phyloP scores from a whole-genome alignment of 164 flowering plant genomes.

The Aristolochia fimbriata region DNA sequence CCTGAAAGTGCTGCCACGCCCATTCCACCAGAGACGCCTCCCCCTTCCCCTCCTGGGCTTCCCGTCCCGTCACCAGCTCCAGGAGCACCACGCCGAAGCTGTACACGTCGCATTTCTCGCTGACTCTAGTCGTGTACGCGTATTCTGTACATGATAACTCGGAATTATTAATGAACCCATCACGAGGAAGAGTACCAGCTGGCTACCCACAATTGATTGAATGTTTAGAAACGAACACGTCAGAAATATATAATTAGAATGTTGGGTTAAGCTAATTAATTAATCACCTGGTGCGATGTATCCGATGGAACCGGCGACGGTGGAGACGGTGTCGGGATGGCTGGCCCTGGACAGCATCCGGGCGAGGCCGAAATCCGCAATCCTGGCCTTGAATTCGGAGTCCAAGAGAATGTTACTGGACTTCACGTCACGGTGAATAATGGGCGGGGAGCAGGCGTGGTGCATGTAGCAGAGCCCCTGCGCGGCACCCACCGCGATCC shows the following conservation, averaged over 20 bases:
- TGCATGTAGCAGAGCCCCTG: conserved; percentile 71
- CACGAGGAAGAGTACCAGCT: no score
- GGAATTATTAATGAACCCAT: no score
- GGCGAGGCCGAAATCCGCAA: conserved; percentile 81
- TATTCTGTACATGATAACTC: no score
- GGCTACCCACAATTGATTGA: no score
- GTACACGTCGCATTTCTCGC: conserved; percentile 67
- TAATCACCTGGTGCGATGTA: conserved; percentile 70
- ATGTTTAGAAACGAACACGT: no score
- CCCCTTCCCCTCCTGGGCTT: conserved; percentile 41
- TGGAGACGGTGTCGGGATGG: conserved; percentile 33
- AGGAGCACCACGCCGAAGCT: conserved; percentile 77
- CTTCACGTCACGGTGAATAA: conserved; percentile 69
- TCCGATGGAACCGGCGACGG: conserved; percentile 62
- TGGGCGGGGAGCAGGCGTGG: conserved; percentile 49
- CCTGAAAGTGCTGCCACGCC: conserved; percentile 40
- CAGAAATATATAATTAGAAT: no score
- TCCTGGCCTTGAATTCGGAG: conserved; percentile 46
- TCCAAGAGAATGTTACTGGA: conserved; percentile 68
- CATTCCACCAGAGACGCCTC: conserved; percentile 42
- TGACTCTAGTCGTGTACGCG: conserved; percentile 40
- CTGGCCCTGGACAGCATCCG: conserved; percentile 28
- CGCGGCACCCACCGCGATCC: conserved; percentile 61
- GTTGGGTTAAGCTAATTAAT: no score
- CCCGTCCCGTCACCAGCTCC: conserved; percentile 58